A percentile compares a stretch with the other conserved stretches of the same genome.
Evolutionary conservation across 192 early-diverging fungal species (phyloP).

Genomic region (Entomortierella lignicola): DNA sequence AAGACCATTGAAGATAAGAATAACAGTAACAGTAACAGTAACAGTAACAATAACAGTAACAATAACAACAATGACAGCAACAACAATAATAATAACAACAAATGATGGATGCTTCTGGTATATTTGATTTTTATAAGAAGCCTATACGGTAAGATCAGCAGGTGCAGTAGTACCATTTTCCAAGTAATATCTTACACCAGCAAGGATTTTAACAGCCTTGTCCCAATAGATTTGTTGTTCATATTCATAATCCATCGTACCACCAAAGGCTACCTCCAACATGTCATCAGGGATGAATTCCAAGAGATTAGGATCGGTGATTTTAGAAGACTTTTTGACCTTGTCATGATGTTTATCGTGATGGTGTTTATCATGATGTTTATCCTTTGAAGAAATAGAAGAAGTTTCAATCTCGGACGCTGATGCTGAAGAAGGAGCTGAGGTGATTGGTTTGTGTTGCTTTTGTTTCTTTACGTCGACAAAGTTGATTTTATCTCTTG

Average conservation of each 20-base stretch:
- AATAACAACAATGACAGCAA: too few species aligned
- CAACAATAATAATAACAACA: too few species aligned
- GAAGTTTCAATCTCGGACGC: slow-evolving; percentile 29
- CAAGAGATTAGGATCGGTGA: slow-evolving; percentile 49
- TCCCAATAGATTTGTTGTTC: slow-evolving; percentile 79
- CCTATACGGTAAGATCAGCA: too few species aligned
- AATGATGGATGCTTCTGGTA: background rate
- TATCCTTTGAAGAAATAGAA: background rate
- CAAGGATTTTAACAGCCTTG: slow-evolving; percentile 17
- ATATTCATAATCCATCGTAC: slow-evolving; percentile 76
- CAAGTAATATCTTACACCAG: background rate
- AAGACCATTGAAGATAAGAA: too few species aligned
- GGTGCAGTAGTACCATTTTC: background rate
- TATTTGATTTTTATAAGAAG: background rate
- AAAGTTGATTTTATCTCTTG: slow-evolving; percentile 88
- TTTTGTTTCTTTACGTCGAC: slow-evolving; percentile 71
- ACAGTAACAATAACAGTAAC: too few species aligned
- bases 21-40: too few species aligned
- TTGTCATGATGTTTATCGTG: slow-evolving; percentile 11
- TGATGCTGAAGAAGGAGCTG: slow-evolving; percentile 32
- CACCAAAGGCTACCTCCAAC: slow-evolving; percentile 80
- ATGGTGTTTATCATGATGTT: background rate
- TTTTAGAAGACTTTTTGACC: background rate
- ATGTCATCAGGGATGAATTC: slow-evolving; percentile 64
- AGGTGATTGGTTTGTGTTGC: slow-evolving; percentile 2